Percentiles rank a stretch among this genome's conserved stretches.
Conservation (phyloP, 495 filamentous ascomycete genomes). For the Penicillium fimorum region DNA sequence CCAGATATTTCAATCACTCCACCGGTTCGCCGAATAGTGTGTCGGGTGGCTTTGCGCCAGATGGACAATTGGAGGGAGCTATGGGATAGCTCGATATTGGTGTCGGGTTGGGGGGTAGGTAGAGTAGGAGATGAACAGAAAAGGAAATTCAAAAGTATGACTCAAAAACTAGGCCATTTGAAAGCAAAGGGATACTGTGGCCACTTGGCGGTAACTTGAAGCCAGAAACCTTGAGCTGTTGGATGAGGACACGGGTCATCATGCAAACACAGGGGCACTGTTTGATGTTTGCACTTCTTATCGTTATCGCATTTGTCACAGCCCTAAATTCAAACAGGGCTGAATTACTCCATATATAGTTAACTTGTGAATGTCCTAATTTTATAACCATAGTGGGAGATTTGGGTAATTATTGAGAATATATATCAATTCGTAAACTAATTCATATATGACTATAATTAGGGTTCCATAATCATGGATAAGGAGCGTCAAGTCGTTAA, state of each 20-base stretch:
- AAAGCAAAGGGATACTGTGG: constrained; percentile 32
- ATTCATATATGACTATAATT: constrained; percentile 9
- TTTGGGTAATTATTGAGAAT: not conserved
- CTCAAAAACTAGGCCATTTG: constrained; percentile 21
- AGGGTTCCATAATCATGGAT: constrained; percentile 9
- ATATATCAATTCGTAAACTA: not conserved
- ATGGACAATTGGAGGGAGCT: constrained; percentile 13
- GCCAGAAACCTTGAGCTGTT: constrained; percentile 17
- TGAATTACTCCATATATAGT: not conserved
- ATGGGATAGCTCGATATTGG: constrained; percentile 14
- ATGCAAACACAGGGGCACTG: constrained; percentile 13
- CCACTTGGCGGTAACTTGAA: constrained; percentile 41
- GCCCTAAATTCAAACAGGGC: constrained; percentile 8
- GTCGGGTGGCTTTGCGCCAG: constrained; percentile 25
- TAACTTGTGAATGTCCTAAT: not conserved
- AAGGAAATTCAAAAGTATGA: not conserved
- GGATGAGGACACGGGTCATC: constrained; percentile 31
- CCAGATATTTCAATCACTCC: constrained; percentile 9
- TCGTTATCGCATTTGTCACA: constrained; percentile 18
- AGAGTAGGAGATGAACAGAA: not conserved
- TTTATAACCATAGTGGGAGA: not conserved
- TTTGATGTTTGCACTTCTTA: constrained; percentile 23
- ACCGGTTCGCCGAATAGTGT: constrained; percentile 18
- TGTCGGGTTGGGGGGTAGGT: constrained; percentile 5
- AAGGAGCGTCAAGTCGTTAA: constrained; percentile 13